These are phyloP conservation scores for Biscutella laevigata DNA, from an alignment of 441 rosid species.

Conservation along the genomic window DNA sequence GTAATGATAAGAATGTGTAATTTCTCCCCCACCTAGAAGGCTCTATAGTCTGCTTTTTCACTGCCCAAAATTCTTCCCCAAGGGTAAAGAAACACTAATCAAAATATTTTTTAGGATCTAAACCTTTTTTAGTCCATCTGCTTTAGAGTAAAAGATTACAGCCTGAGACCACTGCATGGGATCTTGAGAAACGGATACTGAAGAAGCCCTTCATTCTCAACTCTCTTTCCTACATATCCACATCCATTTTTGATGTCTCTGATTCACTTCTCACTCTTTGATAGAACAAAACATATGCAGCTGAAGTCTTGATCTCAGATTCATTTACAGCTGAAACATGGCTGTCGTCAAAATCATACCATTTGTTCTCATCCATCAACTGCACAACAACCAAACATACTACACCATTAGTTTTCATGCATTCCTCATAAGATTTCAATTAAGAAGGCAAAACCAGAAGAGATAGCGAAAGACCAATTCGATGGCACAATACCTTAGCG, in stretches of 20 bases:
- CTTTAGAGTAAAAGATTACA: not conserved
- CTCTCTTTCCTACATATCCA: conserved; percentile 7
- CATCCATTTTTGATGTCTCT: conserved; percentile 26
- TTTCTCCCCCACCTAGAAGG: no score
- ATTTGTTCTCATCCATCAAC: conserved; percentile 77
- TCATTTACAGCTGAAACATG: conserved; percentile 57
- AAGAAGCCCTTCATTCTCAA: no score
- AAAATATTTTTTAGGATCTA: no score
- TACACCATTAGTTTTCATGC: not conserved
- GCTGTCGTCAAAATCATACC: conserved; percentile 90
- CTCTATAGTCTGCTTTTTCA: no score
- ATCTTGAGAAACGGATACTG: conserved; percentile 13
- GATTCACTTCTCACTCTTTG: conserved; percentile 42
- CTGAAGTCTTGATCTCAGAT: conserved; percentile 64
- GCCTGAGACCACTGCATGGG: not conserved
- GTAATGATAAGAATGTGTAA: no score
- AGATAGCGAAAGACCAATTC: not conserved
- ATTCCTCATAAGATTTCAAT: not conserved
- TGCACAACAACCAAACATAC: conserved; percentile 27
- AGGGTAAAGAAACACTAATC: no score
- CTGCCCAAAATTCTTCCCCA: no score
- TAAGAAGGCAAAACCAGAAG: not conserved
- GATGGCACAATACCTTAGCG: conserved; percentile 39
- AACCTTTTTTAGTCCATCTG: no score
- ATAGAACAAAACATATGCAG: conserved; percentile 85